phyloP scores from a whole-genome alignment of 306 rosid genomes.

The Pyrus communis region DNA sequence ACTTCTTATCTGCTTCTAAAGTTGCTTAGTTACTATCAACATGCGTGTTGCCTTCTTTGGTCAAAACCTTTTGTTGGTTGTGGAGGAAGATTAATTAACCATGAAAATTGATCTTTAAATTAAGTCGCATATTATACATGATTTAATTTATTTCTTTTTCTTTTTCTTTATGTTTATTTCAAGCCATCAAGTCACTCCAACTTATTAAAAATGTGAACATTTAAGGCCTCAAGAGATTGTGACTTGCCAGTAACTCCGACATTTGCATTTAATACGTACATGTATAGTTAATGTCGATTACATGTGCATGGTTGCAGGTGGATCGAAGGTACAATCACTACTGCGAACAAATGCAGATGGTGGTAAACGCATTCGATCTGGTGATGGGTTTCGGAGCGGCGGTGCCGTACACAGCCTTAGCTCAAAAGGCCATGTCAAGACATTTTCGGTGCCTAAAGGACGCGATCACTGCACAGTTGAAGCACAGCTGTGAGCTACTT shows the following conservation, averaged over 20 bases:
- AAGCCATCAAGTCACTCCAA: background rate
- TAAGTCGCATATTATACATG: background rate
- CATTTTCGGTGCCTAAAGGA: constrained; percentile 96
- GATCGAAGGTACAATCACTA: constrained; percentile 88
- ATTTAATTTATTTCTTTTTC: background rate
- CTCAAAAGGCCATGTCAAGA: constrained; percentile 93
- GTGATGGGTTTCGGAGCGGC: constrained; percentile 96
- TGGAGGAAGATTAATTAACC: background rate
- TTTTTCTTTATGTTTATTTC: background rate
- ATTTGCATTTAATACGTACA: background rate
- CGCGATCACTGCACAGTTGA: constrained; percentile 57
- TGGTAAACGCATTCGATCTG: constrained; percentile 80
- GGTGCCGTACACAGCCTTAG: constrained; percentile 81
- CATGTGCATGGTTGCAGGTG: constrained; percentile 45
- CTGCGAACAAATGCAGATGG: constrained; percentile 97
- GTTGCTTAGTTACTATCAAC: constrained; percentile 4
- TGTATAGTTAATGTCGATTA: background rate
- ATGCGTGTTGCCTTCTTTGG: constrained; percentile 14
- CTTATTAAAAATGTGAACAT: background rate
- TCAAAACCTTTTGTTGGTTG: background rate
- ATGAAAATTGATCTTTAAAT: background rate
- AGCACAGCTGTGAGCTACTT: constrained; percentile 62
- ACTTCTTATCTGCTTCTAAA: constrained; percentile 17
- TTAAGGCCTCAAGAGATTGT: background rate
- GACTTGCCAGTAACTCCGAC: background rate